A percentile compares a stretch with the other conserved stretches of the same genome.
Evolutionary conservation across 2,329 filamentous ascomycete species (phyloP).

Genomic region (Trichoderma oligosporum): DNA sequence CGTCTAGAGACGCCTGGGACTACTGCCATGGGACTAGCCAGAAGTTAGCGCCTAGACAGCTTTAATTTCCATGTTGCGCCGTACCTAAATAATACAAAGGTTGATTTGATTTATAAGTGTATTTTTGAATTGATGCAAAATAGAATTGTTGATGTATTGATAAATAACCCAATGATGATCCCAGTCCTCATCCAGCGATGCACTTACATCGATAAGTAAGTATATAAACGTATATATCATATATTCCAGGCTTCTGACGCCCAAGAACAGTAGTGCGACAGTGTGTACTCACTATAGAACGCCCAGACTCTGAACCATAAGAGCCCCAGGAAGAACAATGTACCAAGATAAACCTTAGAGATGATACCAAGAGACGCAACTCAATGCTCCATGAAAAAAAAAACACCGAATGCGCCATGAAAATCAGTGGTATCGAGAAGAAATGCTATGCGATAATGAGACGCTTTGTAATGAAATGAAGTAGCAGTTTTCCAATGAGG

Average conservation of each 20-base stretch:
- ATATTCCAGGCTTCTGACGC: constrained; percentile 1
- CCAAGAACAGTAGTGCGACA: not conserved
- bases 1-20: no score
- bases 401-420: constrained; percentile 20
- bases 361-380: not conserved
- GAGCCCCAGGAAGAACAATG: not conserved
- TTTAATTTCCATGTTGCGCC: not conserved
- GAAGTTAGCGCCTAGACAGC: not conserved
- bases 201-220: constrained; percentile 7
- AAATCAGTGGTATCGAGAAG: constrained; percentile 44
- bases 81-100: not conserved
- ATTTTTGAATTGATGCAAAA: constrained; percentile 11
- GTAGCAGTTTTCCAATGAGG: constrained; percentile 32
- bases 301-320: not conserved
- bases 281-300: not conserved
- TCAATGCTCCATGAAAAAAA: constrained; percentile 11
- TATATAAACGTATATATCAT: constrained; percentile 15
- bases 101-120: not conserved
- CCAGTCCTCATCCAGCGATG: not conserved
- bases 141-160: constrained; percentile 8
- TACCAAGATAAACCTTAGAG: not conserved
- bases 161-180: constrained; percentile 9
- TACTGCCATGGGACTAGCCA: not conserved
- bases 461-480: constrained; percentile 43
- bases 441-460: constrained; percentile 41